phyloP scores from a whole-genome alignment of 2,329 filamentous ascomycete species.

The Endothia cerciana region DNA sequence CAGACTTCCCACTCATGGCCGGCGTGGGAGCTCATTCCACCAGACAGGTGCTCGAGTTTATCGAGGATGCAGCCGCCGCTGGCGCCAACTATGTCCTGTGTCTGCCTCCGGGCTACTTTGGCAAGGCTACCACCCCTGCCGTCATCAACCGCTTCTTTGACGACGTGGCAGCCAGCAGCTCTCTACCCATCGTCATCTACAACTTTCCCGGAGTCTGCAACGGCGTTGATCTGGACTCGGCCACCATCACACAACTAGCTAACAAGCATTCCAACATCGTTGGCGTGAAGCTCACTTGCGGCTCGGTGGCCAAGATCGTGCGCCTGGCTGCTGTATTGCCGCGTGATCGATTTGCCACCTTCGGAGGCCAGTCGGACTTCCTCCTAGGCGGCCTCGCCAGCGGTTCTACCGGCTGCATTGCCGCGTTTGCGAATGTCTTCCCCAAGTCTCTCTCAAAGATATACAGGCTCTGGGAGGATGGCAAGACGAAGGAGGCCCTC shows the following conservation, averaged over 20 bases:
- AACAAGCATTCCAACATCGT: constrained; percentile 57
- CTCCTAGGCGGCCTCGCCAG: constrained; percentile 63
- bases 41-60: constrained; percentile 63
- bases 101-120: constrained; percentile 67
- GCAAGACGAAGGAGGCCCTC: constrained; percentile 61
- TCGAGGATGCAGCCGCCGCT: constrained; percentile 60
- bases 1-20: constrained; percentile 62
- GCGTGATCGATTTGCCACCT: constrained; percentile 64
- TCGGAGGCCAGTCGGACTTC: constrained; percentile 75
- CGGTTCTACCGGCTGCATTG: constrained; percentile 63
- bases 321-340: constrained; percentile 58
- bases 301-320: constrained; percentile 68
- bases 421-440: constrained; percentile 66
- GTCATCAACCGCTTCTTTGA: constrained; percentile 64
- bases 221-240: constrained; percentile 70
- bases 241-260: constrained; percentile 59
- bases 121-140: constrained; percentile 60
- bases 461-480: constrained; percentile 63
- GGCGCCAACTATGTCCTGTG: constrained; percentile 66
- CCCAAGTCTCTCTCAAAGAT: constrained; percentile 60
- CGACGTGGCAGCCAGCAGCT: constrained; percentile 55
- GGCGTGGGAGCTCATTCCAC: constrained; percentile 68
- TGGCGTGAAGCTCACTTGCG: constrained; percentile 69
- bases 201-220: constrained; percentile 73
- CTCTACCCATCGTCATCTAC: constrained; percentile 65